Base-by-base conservation (phyloP, 2,329 filamentous ascomycete species). In the Rutstroemia sp. region DNA sequence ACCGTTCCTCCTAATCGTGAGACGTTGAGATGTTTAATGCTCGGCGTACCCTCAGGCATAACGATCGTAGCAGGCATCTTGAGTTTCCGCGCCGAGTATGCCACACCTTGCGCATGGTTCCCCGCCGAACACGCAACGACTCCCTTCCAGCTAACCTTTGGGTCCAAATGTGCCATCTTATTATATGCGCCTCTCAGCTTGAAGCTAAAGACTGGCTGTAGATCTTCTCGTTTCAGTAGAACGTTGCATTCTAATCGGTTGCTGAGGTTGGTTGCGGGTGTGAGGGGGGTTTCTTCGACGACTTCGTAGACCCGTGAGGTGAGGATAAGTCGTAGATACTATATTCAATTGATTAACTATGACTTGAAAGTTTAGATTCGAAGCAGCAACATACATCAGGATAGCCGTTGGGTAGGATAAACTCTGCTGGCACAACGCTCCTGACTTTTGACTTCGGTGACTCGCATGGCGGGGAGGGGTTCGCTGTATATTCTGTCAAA, bases 171-270 rank as follows among this genome's bases (percentile, higher is more conserved):
- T 51, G 94, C 92, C 92, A 99, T 99, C 74, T 96, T 99, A 75
- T 99, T 99, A 77, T 99, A 97, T 47, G 94, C 94, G 2, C 68
- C 94, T 62, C 94, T 86, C 67, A 99, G 80, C 80, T 99, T 99
- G 81, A 99, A 99, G 75, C 92, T 96, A 78, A 99, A 99, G n/a
- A 99, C 94, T 34, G 94, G 94, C 67, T 96, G 89, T 57, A 97
- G 78, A 70, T 99, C 94, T 72, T 99, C 94, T 64, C 94, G 83
- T 78, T 99, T 99, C 68, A 99, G 82, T 19, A 96, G 74, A 3
- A 99, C 88, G 65, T 90, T 90, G 79, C 90, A 94, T 75, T 97
- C 92, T 59, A 97, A 79, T 25, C 92, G 83, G 71, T 95, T 95
- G 74, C 90, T 95, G 52, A 99, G 78, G 71, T 96, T 96, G 65